Percentiles rank a stretch among this genome's conserved stretches.
phyloP scores from a whole-genome alignment of 2,329 filamentous ascomycete genomes.

The Cadophora sp. region DNA sequence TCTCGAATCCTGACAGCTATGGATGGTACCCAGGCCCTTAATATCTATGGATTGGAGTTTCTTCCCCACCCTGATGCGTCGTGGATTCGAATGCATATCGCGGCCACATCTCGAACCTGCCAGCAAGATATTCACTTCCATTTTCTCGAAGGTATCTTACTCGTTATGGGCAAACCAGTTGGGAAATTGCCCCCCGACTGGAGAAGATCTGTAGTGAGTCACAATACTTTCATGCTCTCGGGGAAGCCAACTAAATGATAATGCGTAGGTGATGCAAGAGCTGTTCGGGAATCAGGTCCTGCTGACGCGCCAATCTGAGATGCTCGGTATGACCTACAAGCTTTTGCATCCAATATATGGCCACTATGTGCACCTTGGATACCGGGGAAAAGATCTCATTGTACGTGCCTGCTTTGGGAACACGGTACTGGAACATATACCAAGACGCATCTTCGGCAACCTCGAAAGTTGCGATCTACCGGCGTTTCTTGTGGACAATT shows the following conservation, averaged over 20 bases:
- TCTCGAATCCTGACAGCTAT: too few species aligned
- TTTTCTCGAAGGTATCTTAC: slow-evolving; percentile 53
- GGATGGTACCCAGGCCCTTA: too few species aligned
- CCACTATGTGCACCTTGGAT: slow-evolving; percentile 62
- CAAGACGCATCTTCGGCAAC: slow-evolving; percentile 42
- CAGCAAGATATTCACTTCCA: slow-evolving; percentile 48
- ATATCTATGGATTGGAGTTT: slow-evolving; percentile 38
- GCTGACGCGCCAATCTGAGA: slow-evolving; percentile 56
- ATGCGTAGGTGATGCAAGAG: slow-evolving; percentile 49
- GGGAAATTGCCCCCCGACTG: slow-evolving; percentile 61
- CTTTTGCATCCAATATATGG: slow-evolving; percentile 44
- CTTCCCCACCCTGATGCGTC: slow-evolving; percentile 38
- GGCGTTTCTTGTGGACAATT: slow-evolving; percentile 54
- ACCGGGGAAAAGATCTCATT: slow-evolving; percentile 48
- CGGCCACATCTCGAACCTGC: slow-evolving; percentile 51
- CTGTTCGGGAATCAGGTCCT: slow-evolving; percentile 62
- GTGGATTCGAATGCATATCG: slow-evolving; percentile 46
- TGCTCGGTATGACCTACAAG: slow-evolving; percentile 60
- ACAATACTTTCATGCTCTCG: background rate
- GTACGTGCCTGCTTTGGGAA: slow-evolving; percentile 49
- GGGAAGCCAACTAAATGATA: background rate
- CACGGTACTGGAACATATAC: slow-evolving; percentile 46
- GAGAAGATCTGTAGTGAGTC: background rate
- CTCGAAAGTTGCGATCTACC: slow-evolving; percentile 56
- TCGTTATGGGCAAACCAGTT: slow-evolving; percentile 55